phyloP scores from a whole-genome alignment of 768 basidiomycete genomes.

The Trichaptum fuscoviolaceum region DNA sequence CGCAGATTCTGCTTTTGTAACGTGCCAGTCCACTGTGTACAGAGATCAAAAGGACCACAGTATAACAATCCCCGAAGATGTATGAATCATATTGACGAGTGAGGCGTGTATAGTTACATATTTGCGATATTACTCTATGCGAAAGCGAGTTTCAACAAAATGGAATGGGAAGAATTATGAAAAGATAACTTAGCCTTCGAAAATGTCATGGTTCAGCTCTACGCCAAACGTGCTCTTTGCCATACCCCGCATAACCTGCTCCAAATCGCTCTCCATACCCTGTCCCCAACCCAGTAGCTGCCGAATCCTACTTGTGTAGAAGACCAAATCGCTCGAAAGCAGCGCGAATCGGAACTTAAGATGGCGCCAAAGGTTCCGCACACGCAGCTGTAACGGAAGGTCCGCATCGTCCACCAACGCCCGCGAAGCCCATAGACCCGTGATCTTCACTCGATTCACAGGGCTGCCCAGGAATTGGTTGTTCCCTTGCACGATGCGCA shows the following conservation, averaged over 20 bases:
- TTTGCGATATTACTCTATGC: not conserved
- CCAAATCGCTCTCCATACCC: constrained; percentile 80
- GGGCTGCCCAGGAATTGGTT: constrained; percentile 83
- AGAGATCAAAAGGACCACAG: no score
- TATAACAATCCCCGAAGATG: no score
- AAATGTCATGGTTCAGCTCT: constrained; percentile 41
- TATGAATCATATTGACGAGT: not conserved
- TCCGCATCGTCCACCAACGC: constrained; percentile 46
- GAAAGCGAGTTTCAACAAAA: not conserved
- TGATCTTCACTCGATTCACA: constrained; percentile 87
- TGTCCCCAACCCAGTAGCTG: constrained; percentile 41
- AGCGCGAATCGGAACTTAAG: constrained; percentile 61
- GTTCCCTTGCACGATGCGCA: constrained; percentile 63
- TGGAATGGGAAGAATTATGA: not conserved
- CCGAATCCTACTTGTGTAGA: constrained; percentile 54
- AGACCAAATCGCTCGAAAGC: constrained; percentile 64
- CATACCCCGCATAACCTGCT: constrained; percentile 65
- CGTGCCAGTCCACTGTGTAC: no score
- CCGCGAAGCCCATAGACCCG: constrained; percentile 74
- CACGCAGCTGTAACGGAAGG: constrained; percentile 35
- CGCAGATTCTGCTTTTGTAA: no score
- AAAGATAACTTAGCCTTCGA: constrained; percentile 17
- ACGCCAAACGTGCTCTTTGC: constrained; percentile 79
- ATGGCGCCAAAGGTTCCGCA: constrained; percentile 53
- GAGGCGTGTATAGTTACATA: not conserved